phyloP scores from a whole-genome alignment of 2,329 filamentous ascomycete genomes.

The Sporothrix pallida region DNA sequence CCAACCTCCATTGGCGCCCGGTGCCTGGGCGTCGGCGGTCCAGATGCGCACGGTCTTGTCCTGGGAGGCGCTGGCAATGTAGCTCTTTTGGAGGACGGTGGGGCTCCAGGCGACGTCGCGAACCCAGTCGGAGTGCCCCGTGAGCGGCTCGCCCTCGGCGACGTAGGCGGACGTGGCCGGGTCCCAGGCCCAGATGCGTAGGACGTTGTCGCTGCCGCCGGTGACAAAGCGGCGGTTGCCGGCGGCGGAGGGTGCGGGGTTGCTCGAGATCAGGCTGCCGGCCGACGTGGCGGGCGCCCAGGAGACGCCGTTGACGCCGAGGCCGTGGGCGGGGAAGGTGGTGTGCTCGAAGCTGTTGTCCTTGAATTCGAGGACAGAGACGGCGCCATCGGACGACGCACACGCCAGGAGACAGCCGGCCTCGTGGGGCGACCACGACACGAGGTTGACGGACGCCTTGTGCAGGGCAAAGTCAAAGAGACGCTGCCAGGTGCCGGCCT shows the following conservation, averaged over 20 bases:
- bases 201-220: constrained; percentile 88
- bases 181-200: constrained; percentile 93
- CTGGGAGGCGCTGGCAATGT: constrained; percentile 93
- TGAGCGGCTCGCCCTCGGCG: constrained; percentile 67
- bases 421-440: constrained; percentile 97
- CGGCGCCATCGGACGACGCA: constrained; percentile 90
- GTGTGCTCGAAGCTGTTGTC: constrained; percentile 83
- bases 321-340: constrained; percentile 88
- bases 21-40: constrained; percentile 67
- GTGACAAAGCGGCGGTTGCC: constrained; percentile 87
- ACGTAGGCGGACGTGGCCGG: constrained; percentile 57
- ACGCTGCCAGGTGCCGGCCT: constrained; percentile 75
- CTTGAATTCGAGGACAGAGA: constrained; percentile 94
- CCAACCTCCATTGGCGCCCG: constrained; percentile 65
- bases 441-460: constrained; percentile 95
- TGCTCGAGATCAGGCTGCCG: constrained; percentile 81
- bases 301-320: constrained; percentile 93
- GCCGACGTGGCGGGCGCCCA: constrained; percentile 89
- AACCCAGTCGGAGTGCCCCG: constrained; percentile 94
- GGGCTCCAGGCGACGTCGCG: constrained; percentile 97
- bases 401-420: constrained; percentile 92
- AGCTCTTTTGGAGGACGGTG: constrained; percentile 91
- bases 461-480: constrained; percentile 93
- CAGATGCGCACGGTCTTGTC: constrained; percentile 98
- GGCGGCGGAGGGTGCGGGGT: constrained; percentile 60